Evolutionary conservation across 495 filamentous ascomycete species (phyloP).

Genomic region (Annulohypoxylon nitens): DNA sequence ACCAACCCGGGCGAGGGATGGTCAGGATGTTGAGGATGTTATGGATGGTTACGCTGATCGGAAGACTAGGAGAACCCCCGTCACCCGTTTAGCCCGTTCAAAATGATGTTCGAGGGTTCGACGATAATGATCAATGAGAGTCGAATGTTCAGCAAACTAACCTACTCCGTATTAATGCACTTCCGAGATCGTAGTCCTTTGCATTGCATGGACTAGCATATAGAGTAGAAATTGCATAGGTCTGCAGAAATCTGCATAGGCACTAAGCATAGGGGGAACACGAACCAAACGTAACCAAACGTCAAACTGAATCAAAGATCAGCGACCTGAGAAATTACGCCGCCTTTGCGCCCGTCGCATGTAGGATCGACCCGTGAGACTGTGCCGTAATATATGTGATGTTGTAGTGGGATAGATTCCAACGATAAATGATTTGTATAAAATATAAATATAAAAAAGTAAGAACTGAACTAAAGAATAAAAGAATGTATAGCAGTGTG

Average conservation of each 20-base stretch:
- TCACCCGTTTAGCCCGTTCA: conserved; percentile 14
- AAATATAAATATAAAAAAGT: neutral
- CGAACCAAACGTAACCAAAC: conserved; percentile 31
- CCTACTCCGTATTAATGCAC: conserved; percentile 27
- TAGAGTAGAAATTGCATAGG: neutral
- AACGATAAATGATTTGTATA: neutral
- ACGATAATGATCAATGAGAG: conserved; percentile 7
- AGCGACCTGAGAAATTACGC: conserved; percentile 40
- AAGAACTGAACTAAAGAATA: neutral
- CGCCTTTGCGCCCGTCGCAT: conserved; percentile 30
- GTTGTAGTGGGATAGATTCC: conserved; percentile 35
- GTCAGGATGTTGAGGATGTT: conserved; percentile 8
- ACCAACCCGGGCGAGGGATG: conserved; percentile 26
- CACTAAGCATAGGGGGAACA: conserved; percentile 25
- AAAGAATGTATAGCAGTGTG: neutral
- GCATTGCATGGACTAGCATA: neutral
- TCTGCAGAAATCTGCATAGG: conserved; percentile 1
- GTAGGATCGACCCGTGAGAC: conserved; percentile 36
- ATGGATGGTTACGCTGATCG: conserved; percentile 38
- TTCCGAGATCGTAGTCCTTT: conserved; percentile 34
- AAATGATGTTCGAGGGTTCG: conserved; percentile 9
- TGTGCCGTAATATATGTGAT: conserved; percentile 27
- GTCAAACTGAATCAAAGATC: conserved; percentile 36
- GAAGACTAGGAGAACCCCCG: conserved; percentile 30
- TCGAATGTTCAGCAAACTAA: conserved; percentile 20